Conservation (phyloP, 2,329 filamentous ascomycete species). For the Oidium heveae region DNA sequence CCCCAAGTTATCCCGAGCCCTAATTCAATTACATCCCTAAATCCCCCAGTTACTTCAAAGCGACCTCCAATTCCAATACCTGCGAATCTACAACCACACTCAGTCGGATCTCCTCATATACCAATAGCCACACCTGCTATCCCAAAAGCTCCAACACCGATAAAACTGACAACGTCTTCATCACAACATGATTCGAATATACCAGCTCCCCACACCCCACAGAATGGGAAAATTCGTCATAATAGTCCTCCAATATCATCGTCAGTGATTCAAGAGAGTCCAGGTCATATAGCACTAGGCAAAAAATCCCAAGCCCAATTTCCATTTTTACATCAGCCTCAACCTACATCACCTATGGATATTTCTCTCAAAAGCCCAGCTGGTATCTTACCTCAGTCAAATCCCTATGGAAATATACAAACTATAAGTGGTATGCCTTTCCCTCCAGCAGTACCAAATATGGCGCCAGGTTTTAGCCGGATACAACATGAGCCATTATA, state of each 20-base stretch:
- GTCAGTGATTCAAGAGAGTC: constrained; percentile 39
- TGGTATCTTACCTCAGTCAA: constrained; percentile 19
- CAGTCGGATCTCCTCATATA: constrained; percentile 55
- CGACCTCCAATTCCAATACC: constrained; percentile 22
- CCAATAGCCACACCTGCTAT: constrained; percentile 55
- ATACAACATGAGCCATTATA: constrained; percentile 25
- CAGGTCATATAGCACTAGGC: constrained; percentile 33
- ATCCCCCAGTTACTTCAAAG: constrained; percentile 16
- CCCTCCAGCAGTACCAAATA: constrained; percentile 19
- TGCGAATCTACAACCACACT: constrained; percentile 32
- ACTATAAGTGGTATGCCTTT: constrained; percentile 28
- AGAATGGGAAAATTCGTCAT: constrained; percentile 30
- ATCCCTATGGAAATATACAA: constrained; percentile 22
- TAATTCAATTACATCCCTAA: constrained; percentile 1
- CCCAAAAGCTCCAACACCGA: constrained; percentile 61
- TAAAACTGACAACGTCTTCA: constrained; percentile 39
- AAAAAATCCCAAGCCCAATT: constrained; percentile 30
- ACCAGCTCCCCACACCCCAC: constrained; percentile 41
- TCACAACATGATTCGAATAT: constrained; percentile 49
- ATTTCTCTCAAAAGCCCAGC: constrained; percentile 30
- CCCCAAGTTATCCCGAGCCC: constrained; percentile 14
- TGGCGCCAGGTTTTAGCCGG: constrained; percentile 19
- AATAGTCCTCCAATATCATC: constrained; percentile 32
- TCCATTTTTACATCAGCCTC: constrained; percentile 27
- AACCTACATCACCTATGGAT: constrained; percentile 38